These are phyloP conservation scores for Xerocomus brunneocitrinus DNA, from an alignment of 768 basidiomycete species.

Conservation along the genomic window DNA sequence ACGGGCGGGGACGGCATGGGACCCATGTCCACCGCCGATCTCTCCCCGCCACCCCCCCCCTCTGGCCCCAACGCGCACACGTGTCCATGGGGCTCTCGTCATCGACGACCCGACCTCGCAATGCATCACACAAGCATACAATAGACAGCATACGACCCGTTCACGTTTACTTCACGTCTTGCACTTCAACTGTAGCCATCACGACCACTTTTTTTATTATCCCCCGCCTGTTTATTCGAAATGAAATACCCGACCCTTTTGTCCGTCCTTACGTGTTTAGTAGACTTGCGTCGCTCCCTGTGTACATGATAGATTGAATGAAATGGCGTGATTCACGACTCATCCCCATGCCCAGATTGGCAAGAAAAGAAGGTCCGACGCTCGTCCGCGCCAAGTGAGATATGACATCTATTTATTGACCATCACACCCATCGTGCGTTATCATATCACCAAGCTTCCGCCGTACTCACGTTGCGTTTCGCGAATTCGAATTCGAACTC, in stretches of 20 bases:
- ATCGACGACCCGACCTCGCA: not conserved
- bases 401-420: not conserved
- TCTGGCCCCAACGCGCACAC: not conserved
- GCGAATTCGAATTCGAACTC: not conserved
- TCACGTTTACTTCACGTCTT: not conserved
- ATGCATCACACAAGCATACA: not conserved
- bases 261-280: slow-evolving; percentile 1
- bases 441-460: not conserved
- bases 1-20: not conserved
- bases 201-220: not conserved
- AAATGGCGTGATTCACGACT: not conserved
- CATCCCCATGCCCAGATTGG: not conserved
- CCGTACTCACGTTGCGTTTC: not conserved
- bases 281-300: not conserved
- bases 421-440: not conserved
- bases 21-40: not conserved
- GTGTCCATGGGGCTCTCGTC: not conserved
- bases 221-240: not conserved
- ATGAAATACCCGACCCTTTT: slow-evolving; percentile 3
- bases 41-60: not conserved
- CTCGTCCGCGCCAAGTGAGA: not conserved
- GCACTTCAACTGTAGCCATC: not conserved
- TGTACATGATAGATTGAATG: not conserved
- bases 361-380: not conserved
- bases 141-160: not conserved